Evolutionary conservation across 345 rosid species (phyloP).

Genomic region (Gossypium anomalum): DNA sequence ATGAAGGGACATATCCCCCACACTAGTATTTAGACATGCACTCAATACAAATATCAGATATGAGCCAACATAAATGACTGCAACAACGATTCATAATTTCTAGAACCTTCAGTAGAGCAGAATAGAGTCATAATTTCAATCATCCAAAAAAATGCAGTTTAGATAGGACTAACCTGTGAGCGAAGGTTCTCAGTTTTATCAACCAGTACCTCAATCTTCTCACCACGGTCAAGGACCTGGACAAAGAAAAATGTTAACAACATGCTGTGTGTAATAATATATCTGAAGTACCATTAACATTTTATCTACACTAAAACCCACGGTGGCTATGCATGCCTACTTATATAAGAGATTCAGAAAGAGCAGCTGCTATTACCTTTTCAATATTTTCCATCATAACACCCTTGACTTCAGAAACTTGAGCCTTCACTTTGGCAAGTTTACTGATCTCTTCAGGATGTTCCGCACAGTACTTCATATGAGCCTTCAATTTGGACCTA

Average conservation of each 20-base stretch:
- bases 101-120: neutral
- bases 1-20: neutral
- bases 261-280: neutral
- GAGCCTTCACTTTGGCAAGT: constrained; percentile 97
- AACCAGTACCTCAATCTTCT: constrained; percentile 95
- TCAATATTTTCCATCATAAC: constrained; percentile 99
- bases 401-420: constrained; percentile 97
- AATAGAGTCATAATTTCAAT: neutral
- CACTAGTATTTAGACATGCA: neutral
- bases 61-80: neutral
- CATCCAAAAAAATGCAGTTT: neutral
- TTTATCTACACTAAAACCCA: neutral
- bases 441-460: constrained; percentile 98
- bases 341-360: neutral
- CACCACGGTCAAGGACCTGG: constrained; percentile 98
- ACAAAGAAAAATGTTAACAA: neutral
- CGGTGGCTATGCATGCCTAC: neutral
- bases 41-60: no score
- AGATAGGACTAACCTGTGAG: constrained; percentile 60
- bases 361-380: constrained; percentile 47
- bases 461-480: constrained; percentile 91
- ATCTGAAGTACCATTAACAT: neutral
- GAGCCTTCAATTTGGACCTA: constrained; percentile 88
- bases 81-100: neutral
- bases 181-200: constrained; percentile 98